Percentiles rank a stretch among this genome's conserved stretches.
phyloP scores from a whole-genome alignment of 768 basidiomycete species.

The Cubamyces lactineus region DNA sequence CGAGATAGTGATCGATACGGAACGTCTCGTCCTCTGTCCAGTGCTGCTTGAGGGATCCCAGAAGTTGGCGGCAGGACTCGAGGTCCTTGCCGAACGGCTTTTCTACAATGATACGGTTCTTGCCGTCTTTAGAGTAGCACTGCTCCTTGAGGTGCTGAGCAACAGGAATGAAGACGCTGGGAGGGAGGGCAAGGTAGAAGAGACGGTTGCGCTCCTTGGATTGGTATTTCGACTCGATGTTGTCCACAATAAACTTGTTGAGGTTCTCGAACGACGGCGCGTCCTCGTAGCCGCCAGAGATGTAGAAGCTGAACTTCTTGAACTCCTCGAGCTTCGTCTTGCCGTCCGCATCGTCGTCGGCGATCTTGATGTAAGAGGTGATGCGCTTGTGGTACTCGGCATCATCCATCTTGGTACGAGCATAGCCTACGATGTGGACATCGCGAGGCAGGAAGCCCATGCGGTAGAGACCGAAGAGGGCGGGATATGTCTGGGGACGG shows the following conservation, averaged over 20 bases:
- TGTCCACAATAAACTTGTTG: slow-evolving; percentile 68
- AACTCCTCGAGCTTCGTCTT: slow-evolving; percentile 77
- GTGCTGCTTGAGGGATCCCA: slow-evolving; percentile 76
- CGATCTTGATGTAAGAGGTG: slow-evolving; percentile 83
- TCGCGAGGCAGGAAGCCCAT: slow-evolving; percentile 80
- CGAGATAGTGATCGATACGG: slow-evolving; percentile 99
- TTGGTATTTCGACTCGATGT: slow-evolving; percentile 71
- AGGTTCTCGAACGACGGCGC: slow-evolving; percentile 76
- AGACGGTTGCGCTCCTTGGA: slow-evolving; percentile 74
- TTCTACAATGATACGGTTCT: slow-evolving; percentile 95
- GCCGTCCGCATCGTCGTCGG: slow-evolving; percentile 61
- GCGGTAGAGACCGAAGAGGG: slow-evolving; percentile 87
- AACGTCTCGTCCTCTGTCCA: slow-evolving; percentile 98
- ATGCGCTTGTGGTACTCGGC: slow-evolving; percentile 84
- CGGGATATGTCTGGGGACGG: slow-evolving; percentile 81
- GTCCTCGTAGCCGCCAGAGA: slow-evolving; percentile 90
- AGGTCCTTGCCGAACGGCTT: slow-evolving; percentile 98
- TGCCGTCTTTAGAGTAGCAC: slow-evolving; percentile 72
- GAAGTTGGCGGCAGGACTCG: slow-evolving; percentile 78
- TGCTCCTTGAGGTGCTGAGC: slow-evolving; percentile 80
- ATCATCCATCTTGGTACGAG: slow-evolving; percentile 90
- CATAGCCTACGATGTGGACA: slow-evolving; percentile 93
- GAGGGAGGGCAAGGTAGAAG: slow-evolving; percentile 97
- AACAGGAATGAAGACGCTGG: slow-evolving; percentile 94
- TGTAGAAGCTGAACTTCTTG: slow-evolving; percentile 78